Conservation (phyloP, 345 rosid species). For the Citrus cavaleriei region DNA sequence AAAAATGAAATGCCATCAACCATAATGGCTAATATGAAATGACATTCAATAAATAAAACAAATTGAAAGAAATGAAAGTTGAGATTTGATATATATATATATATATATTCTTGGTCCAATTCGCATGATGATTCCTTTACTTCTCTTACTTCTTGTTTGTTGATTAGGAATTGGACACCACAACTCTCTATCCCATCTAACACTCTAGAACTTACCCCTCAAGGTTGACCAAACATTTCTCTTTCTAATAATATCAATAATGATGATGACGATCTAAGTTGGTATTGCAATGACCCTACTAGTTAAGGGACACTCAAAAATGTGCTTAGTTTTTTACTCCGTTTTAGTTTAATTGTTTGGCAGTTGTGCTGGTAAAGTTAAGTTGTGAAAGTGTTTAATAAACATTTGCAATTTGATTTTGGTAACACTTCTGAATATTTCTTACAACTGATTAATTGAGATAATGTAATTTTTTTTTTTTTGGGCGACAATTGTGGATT, state of each 20-base stretch:
- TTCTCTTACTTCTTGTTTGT: neutral
- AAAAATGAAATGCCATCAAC: slow-evolving; percentile 17
- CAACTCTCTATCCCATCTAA: slow-evolving; percentile 24
- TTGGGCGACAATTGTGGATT: no score
- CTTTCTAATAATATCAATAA: neutral
- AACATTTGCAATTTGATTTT: no score
- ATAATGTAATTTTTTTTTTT: no score
- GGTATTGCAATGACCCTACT: neutral
- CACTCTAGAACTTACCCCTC: slow-evolving; percentile 16
- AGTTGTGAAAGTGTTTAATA: no score
- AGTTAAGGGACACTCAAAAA: neutral
- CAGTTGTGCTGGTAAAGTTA: no score
- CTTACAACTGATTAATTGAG: no score
- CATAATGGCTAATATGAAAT: neutral
- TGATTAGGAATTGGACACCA: slow-evolving; percentile 17
- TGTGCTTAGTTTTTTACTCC: no score
- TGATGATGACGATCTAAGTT: neutral
- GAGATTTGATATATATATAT: neutral
- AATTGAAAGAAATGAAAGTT: neutral
- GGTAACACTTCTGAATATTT: no score
- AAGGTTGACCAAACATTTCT: slow-evolving; percentile 18
- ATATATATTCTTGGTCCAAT: neutral
- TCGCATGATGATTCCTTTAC: slow-evolving; percentile 14
- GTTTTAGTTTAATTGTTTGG: no score
- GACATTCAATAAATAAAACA: neutral